Base-by-base conservation (phyloP, 2,329 filamentous ascomycete genomes). In the Talaromyces sp. region DNA sequence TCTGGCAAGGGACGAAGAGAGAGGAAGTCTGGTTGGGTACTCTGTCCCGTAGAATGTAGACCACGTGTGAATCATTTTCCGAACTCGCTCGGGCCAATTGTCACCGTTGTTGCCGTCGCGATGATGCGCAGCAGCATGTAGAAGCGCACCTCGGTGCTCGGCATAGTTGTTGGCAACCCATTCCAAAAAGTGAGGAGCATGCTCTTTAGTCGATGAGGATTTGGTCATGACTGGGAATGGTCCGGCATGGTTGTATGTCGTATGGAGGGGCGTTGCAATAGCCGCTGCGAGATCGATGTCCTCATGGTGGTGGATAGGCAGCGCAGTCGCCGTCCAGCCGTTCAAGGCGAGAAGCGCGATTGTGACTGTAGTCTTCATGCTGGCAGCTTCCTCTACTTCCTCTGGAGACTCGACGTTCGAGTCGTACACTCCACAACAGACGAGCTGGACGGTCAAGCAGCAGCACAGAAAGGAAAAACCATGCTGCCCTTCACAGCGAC, bases 11-110 rank as follows among this genome's bases (percentile, higher is more conserved):
- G 1, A 8, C 28, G 28, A 28, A 28, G 28, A 28, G 6, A 16
- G 8, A 12, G 44, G 28, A 7, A 23, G 18, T 28, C 37, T 56
- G 31, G 35, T 33, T 1, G 62, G 62, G 21, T 57, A 60, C 14
- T 60, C 57, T 3, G 52, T 63, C 2, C 25, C 7, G 35, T 63
- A 63, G 50, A 63, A 63, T 11, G 28, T 12, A 16, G 57, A 58
- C 62, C 40, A 60, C 7, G 62, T 46, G 6, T 37, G 57, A 6
- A 60, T 9, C 9, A 42, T 60, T 42, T 31, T 60, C 25, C 42
- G 40, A 1, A 21, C 18, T 31, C 7, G 11, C 5, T 42, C 48
- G 14, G n/a, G 14, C 62, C 62, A 63, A 3, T 61, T 44, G 28
- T 18, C 37, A 14, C 23, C 14, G 44, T 21, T 50, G 39, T 33